Percentiles rank a stretch among this genome's conserved stretches.
phyloP scores from a whole-genome alignment of 2,329 filamentous ascomycete genomes.

The Neofusicoccum sp. region DNA sequence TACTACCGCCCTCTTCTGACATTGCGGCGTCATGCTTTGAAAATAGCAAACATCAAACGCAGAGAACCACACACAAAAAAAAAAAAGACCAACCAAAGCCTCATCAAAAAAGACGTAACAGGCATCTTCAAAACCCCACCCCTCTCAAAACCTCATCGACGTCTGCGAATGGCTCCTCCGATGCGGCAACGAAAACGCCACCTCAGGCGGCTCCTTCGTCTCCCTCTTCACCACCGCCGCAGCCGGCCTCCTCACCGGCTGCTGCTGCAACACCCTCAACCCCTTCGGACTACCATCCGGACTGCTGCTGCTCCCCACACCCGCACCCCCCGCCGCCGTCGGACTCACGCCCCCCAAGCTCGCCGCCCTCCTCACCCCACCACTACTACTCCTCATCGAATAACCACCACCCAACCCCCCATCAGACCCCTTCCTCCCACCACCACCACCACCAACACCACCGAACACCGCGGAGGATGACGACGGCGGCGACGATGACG shows the following conservation, averaged over 20 bases:
- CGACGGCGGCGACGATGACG: no score
- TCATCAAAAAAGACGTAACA: no score
- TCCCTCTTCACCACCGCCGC: not conserved
- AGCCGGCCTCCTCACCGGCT: not conserved
- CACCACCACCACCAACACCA: not conserved
- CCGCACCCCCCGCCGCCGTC: not conserved
- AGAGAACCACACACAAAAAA: no score
- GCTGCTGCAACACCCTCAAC: not conserved
- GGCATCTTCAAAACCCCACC: no score
- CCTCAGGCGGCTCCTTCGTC: not conserved
- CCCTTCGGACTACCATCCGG: not conserved
- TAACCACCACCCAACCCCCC: not conserved
- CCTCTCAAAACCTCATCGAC: no score
- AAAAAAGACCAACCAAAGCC: no score
- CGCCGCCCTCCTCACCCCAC: not conserved
- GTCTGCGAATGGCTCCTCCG: conserved; percentile 5
- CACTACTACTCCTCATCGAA: not conserved
- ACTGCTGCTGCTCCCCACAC: not conserved
- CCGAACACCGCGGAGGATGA: not conserved
- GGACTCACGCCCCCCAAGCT: not conserved
- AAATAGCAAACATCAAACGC: no score
- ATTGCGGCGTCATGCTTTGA: no score
- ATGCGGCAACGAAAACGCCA: not conserved
- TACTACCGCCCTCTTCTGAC: no score
- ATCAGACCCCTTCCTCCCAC: not conserved